These are phyloP conservation scores for Metschnikowia lunata DNA, from an alignment of 805 yeast species.

Conservation along the genomic window DNA sequence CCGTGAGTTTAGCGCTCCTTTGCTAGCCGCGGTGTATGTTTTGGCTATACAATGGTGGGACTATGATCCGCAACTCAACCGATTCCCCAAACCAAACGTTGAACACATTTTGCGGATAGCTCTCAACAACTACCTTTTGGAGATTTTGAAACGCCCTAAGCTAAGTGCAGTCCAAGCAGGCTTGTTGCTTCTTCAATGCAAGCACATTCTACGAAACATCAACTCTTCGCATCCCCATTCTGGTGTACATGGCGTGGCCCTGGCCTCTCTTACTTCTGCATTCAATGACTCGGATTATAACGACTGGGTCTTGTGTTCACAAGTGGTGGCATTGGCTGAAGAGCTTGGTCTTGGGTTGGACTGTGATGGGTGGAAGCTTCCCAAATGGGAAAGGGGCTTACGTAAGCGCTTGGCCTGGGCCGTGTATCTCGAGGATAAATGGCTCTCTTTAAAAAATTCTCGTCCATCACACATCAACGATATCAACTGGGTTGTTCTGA, in stretches of 20 bases:
- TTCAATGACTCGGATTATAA: conserved; percentile 44
- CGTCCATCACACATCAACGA: conserved; percentile 79
- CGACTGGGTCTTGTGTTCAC: conserved; percentile 83
- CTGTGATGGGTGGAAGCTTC: conserved; percentile 86
- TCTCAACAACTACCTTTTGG: conserved; percentile 66
- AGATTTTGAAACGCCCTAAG: conserved; percentile 81
- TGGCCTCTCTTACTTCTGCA: conserved; percentile 17
- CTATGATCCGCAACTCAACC: conserved; percentile 69
- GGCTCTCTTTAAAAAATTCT: conserved; percentile 79
- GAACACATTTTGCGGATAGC: conserved; percentile 43
- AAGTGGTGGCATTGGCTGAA: conserved; percentile 82
- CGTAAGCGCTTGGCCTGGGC: conserved; percentile 94
- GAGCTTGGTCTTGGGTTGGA: conserved; percentile 89
- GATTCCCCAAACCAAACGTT: conserved; percentile 75
- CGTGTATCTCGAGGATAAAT: conserved; percentile 84
- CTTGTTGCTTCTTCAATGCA: conserved; percentile 66
- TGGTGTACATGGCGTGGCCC: conserved; percentile 9
- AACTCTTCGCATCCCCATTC: conserved; percentile 7
- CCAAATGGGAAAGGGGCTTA: conserved; percentile 91
- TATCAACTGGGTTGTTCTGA: conserved; percentile 74
- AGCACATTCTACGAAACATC: conserved; percentile 29
- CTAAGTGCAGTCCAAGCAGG: conserved; percentile 92
- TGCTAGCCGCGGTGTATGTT: conserved; percentile 85
- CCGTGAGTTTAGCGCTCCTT: conserved; percentile 86
- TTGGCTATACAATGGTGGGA: conserved; percentile 95